phyloP scores from a whole-genome alignment of 805 yeast species.

The Maudiozyma bulderi region DNA sequence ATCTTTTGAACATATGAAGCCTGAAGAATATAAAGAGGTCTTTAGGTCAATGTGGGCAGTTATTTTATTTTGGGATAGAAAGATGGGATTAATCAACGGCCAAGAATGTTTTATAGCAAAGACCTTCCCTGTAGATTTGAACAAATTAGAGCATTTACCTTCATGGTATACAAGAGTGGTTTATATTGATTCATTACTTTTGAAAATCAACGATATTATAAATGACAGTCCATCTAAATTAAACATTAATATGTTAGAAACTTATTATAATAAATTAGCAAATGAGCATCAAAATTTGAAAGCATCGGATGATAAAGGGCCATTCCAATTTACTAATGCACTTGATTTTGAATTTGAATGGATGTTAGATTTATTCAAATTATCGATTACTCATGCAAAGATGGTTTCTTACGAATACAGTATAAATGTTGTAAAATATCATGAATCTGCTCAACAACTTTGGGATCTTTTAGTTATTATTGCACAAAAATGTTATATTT shows the following conservation, averaged over 20 bases:
- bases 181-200: constrained; percentile 12
- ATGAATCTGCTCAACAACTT: constrained; percentile 11
- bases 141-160: neutral
- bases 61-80: constrained; percentile 26
- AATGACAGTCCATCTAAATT: constrained; percentile 16
- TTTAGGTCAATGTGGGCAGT: constrained; percentile 21
- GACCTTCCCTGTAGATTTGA: constrained; percentile 9
- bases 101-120: constrained; percentile 22
- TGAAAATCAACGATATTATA: constrained; percentile 13
- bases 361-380: constrained; percentile 14
- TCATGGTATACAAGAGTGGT: constrained; percentile 17
- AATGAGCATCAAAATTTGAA: constrained; percentile 8
- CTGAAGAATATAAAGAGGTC: constrained; percentile 10
- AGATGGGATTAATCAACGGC: constrained; percentile 22
- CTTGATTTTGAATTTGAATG: constrained; percentile 18
- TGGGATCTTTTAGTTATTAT: constrained; percentile 17
- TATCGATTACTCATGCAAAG: constrained; percentile 16
- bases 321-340: constrained; percentile 1
- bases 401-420: constrained; percentile 17
- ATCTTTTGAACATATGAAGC: constrained; percentile 7
- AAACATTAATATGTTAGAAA: constrained; percentile 7
- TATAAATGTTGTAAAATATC: constrained; percentile 7
- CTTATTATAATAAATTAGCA: constrained; percentile 6
- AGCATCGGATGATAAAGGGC: neutral
- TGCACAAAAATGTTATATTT: constrained; percentile 13